Evolutionary conservation across 495 filamentous ascomycete genomes (phyloP).

Genomic region (Hypomontagnella submonticulosa): DNA sequence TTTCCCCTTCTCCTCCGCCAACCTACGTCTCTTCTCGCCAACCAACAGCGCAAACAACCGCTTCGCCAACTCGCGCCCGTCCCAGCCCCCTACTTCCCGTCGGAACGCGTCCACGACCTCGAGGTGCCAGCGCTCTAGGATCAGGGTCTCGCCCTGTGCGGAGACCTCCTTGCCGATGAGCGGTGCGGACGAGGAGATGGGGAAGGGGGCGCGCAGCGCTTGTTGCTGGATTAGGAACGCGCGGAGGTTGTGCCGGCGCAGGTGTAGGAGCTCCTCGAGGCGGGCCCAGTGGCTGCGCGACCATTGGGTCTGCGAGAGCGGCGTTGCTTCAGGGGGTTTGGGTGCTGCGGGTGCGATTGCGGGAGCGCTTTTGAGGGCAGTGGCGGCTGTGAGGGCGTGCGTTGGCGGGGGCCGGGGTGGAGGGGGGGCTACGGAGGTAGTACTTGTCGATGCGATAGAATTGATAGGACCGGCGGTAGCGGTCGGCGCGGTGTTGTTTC

Average conservation of each 20-base stretch:
- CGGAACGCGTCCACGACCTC: conserved; percentile 62
- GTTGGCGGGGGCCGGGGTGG: neutral
- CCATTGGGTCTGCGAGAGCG: conserved; percentile 54
- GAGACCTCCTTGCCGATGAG: conserved; percentile 52
- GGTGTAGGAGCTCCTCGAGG: conserved; percentile 52
- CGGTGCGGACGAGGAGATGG: conserved; percentile 1
- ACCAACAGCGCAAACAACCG: conserved; percentile 62
- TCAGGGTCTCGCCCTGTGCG: conserved; percentile 50
- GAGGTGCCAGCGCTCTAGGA: conserved; percentile 63
- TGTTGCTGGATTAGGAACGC: conserved; percentile 45
- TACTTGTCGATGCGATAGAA: no score
- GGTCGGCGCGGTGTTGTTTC: neutral
- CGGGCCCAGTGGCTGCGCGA: conserved; percentile 55
- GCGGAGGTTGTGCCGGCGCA: conserved; percentile 41
- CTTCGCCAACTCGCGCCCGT: conserved; percentile 57
- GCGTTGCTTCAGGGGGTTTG: neutral
- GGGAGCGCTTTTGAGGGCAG: neutral
- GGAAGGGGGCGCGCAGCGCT: conserved; percentile 4
- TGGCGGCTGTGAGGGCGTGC: conserved; percentile 3
- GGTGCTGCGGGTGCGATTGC: conserved; percentile 1
- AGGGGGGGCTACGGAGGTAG: conserved; percentile 1
- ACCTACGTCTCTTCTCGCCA: conserved; percentile 55
- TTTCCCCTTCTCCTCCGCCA: conserved; percentile 12
- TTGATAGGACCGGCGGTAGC: no score
- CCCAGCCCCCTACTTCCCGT: conserved; percentile 57